Conservation (phyloP, 768 basidiomycete species). For the Phylloporus scabripes region DNA sequence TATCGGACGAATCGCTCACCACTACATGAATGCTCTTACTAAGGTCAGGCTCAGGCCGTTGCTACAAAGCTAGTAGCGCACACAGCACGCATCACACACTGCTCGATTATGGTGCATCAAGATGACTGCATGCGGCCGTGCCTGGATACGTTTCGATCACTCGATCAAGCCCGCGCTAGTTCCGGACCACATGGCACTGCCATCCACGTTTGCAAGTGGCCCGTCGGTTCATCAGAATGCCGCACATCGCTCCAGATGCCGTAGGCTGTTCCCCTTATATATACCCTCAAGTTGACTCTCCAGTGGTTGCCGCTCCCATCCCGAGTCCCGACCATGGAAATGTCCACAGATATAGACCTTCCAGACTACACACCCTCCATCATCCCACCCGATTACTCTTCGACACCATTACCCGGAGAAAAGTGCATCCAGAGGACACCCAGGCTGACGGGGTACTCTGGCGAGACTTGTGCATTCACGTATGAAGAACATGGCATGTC, state of each 20-base stretch:
- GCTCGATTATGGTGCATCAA: neutral
- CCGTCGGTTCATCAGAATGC: constrained; percentile 5
- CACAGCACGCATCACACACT: neutral
- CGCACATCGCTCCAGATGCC: neutral
- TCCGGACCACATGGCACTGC: constrained; percentile 14
- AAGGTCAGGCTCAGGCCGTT: neutral
- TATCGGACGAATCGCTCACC: no score
- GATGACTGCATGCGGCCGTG: neutral
- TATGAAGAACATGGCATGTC: constrained; percentile 29
- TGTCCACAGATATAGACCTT: constrained; percentile 18
- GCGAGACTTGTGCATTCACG: constrained; percentile 25
- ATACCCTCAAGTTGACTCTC: constrained; percentile 11
- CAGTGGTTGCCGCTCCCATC: constrained; percentile 2
- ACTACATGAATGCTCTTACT: no score
- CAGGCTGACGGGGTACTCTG: constrained; percentile 1
- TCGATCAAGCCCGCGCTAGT: constrained; percentile 15
- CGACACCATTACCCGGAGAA: constrained; percentile 47
- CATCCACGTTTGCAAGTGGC: neutral
- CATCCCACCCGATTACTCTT: constrained; percentile 54
- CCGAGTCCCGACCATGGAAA: constrained; percentile 10
- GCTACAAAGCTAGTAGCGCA: no score
- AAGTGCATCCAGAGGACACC: constrained; percentile 47
- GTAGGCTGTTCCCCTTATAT: constrained; percentile 20
- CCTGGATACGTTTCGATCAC: constrained; percentile 7
- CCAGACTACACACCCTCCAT: constrained; percentile 52